Evolutionary conservation across 73 alveolate species (phyloP), one percentile per base, ranked within the genome.

Genomic region (Urostyla sp.): DNA sequence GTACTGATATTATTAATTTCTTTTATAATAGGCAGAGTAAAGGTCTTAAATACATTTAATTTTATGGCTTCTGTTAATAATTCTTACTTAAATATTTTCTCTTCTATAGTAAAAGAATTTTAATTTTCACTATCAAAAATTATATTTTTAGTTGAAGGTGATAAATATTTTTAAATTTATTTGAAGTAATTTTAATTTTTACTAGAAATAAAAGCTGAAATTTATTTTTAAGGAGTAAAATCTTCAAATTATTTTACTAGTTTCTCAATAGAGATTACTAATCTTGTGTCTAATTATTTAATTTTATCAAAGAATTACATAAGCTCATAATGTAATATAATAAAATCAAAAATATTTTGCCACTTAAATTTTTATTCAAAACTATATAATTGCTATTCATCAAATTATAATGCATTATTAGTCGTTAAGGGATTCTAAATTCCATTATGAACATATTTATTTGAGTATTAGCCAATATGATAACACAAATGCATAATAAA

Each of bases 341-440:
- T 69, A 13, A 69, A 46, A 49, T 69, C 83, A 48, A 69, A 69
- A 11, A 69, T 49, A 5, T 21, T 32, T 49, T 69, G 69, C 83
- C 83, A 69, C 48, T 69, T 69, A 32, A 69, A 69, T 32, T 69
- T 69, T 45, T 69, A 30, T 27, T 45, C 69, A 49, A 11, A 69
- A n/a, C n/a, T n/a, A n/a, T n/a, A n/a, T n/a, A n/a, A n/a, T n/a
- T n/a, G n/a, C n/a, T n/a, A n/a, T n/a, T n/a, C n/a, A n/a, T n/a
- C n/a, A n/a, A n/a, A n/a, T n/a, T 6, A 16, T 2, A 15, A 69
- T 36, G 6, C 7, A 48, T 26, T 37, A 63, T 38, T 63, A 37
- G 30, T 69, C 83, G 27, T 69, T 69, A 20, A 59, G 36, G 83
- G 83, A 27, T 69, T 69, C 3, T 36, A 45, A 8, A 26, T 30